Conservation (phyloP, 208 protist species). For the Perkinsela sp. region DNA sequence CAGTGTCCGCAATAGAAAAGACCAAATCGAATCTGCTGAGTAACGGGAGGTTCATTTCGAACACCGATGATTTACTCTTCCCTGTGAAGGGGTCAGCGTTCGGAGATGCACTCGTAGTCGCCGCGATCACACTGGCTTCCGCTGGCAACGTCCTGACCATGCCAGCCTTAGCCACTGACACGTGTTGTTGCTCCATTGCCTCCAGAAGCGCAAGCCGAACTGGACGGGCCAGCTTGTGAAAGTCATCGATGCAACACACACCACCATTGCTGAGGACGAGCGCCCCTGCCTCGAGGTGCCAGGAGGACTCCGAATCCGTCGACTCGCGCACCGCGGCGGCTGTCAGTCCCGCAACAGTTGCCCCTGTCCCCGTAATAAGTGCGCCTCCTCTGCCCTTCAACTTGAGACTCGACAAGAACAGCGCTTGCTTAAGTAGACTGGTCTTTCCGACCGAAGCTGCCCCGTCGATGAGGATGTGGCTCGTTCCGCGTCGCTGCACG, state of each 20-base stretch:
- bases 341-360: conserved; percentile 10
- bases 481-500: conserved; percentile 19
- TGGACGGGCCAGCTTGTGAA: conserved; percentile 68
- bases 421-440: conserved; percentile 12
- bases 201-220: conserved; percentile 84
- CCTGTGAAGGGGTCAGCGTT: conserved; percentile 11
- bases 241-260: conserved; percentile 89
- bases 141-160: conserved; percentile 82
- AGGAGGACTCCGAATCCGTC: conserved; percentile 12
- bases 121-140: conserved; percentile 68
- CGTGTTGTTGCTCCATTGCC: conserved; percentile 94
- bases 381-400: conserved; percentile 3
- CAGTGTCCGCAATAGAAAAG: conserved; percentile 68
- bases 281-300: conserved; percentile 77
- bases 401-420: conserved; percentile 5
- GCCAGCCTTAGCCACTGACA: conserved; percentile 77
- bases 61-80: conserved; percentile 6
- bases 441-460: conserved; percentile 60
- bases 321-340: conserved; percentile 7
- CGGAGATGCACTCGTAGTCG: conserved; percentile 44
- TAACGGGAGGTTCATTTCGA: conserved; percentile 73
- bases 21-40: conserved; percentile 88
- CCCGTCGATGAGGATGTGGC: conserved; percentile 42
- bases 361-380: conserved; percentile 12
- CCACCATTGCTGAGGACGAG: conserved; percentile 85